These are phyloP conservation scores for Coemansia sp. DNA, from an alignment of 192 early-diverging fungal species.

Conservation along the genomic window DNA sequence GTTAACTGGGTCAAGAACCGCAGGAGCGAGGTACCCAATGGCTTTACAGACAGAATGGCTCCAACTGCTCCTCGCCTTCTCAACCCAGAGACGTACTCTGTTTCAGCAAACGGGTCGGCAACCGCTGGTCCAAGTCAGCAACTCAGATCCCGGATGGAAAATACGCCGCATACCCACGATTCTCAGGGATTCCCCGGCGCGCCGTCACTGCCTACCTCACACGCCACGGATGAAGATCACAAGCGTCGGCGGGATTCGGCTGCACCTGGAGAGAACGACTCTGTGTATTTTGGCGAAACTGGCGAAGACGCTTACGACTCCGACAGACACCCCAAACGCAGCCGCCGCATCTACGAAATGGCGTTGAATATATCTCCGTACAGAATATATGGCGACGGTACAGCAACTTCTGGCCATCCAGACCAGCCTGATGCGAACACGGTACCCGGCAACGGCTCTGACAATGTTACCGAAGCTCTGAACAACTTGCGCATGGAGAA, in stretches of 20 bases:
- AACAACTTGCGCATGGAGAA: constrained; percentile 44
- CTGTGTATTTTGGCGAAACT: neutral
- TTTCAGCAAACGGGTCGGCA: neutral
- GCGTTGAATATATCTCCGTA: constrained; percentile 1
- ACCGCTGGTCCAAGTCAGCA: neutral
- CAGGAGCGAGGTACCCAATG: constrained; percentile 20
- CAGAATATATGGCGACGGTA: constrained; percentile 2
- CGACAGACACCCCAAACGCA: constrained; percentile 16
- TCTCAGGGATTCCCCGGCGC: neutral
- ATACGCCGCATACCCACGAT: neutral
- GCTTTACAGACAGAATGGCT: constrained; percentile 17
- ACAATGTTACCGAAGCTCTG: constrained; percentile 4
- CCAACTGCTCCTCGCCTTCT: constrained; percentile 28
- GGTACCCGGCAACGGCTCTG: neutral
- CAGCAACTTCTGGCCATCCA: neutral
- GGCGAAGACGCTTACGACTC: neutral
- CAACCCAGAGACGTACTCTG: constrained; percentile 2
- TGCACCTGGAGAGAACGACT: neutral
- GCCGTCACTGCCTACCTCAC: neutral
- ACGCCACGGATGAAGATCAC: constrained; percentile 11
- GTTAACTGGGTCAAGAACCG: constrained; percentile 24
- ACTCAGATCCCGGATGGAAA: neutral
- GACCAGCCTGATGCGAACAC: neutral
- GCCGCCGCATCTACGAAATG: constrained; percentile 23
- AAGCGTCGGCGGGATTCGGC: constrained; percentile 10